These are phyloP conservation scores for Oropetium thomaeum DNA, from an alignment of 176 grass and related monocot genomes.

Conservation along the genomic window DNA sequence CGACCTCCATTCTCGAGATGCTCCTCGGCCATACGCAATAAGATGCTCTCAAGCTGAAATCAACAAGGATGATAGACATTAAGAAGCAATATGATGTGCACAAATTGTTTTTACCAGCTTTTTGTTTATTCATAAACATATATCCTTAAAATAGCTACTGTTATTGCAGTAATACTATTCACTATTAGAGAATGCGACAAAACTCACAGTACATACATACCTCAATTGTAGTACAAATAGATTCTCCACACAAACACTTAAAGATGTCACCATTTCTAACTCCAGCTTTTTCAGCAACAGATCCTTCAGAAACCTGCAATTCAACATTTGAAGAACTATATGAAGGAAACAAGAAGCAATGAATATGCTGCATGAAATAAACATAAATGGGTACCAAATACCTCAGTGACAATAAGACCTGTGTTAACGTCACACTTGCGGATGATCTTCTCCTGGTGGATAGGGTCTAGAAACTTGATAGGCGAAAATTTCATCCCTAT, in stretches of 20 bases:
- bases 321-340: not conserved
- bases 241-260: not conserved
- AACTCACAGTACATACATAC: not conserved
- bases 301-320: not conserved
- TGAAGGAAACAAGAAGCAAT: no score
- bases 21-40: not conserved
- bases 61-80: not conserved
- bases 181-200: no score
- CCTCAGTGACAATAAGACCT: not conserved
- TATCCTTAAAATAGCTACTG: no score
- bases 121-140: no score
- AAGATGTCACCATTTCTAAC: constrained; percentile 6
- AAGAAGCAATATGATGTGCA: not conserved
- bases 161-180: no score
- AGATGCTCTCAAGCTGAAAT: not conserved
- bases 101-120: no score
- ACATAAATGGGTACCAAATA: not conserved
- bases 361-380: not conserved
- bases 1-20: not conserved
- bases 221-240: not conserved
- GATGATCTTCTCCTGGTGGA: not conserved
- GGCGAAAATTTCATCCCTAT: not conserved
- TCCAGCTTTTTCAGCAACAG: not conserved
- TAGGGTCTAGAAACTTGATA: not conserved
- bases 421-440: not conserved